phyloP scores from a whole-genome alignment of 306 rosid genomes.

The Sophora flavescens region DNA sequence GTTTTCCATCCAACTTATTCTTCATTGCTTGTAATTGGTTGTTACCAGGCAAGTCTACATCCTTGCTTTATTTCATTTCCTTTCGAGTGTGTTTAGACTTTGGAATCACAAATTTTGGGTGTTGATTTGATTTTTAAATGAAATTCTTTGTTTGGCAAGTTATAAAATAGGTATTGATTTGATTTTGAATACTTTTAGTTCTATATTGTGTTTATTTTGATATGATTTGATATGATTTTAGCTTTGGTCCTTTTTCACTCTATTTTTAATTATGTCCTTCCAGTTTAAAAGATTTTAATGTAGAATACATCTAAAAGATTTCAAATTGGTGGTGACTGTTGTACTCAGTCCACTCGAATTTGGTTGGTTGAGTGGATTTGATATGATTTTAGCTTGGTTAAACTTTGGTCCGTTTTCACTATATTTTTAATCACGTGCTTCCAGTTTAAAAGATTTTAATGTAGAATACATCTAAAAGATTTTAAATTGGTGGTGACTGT shows the following conservation, averaged over 20 bases:
- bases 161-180: constrained; percentile 4
- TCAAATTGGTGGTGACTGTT: too few species aligned
- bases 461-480: too few species aligned
- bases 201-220: not conserved
- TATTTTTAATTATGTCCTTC: too few species aligned
- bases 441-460: too few species aligned
- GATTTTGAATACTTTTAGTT: not conserved
- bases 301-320: too few species aligned
- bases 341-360: not conserved
- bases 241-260: too few species aligned
- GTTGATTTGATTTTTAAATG: constrained; percentile 1
- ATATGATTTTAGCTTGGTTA: not conserved
- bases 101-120: not conserved
- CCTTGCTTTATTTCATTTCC: not conserved
- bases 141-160: constrained; percentile 1
- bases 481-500: too few species aligned
- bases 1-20: constrained; percentile 91
- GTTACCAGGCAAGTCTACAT: constrained; percentile 82
- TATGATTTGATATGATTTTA: not conserved
- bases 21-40: constrained; percentile 86
- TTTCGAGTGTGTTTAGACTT: constrained; percentile 3
- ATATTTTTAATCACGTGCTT: too few species aligned
- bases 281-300: too few species aligned
- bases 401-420: too few species aligned
- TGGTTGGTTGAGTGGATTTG: constrained; percentile 10